phyloP scores from a whole-genome alignment of 1,284 basidiomycete species.

The Golubevia sp. region DNA sequence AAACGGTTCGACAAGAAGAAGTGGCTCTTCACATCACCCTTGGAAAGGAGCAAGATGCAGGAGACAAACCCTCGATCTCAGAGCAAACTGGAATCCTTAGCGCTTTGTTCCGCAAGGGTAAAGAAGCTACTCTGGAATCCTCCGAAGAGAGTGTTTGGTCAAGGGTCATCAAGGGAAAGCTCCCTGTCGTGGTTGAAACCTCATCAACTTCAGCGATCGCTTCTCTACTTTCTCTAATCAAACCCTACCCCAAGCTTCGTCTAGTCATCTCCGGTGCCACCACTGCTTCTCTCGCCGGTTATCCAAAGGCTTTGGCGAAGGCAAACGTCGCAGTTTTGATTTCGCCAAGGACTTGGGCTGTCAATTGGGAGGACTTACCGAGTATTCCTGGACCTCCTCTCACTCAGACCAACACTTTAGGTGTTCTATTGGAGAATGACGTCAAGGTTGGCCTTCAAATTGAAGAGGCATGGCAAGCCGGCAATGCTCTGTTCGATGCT shows the following conservation, averaged over 20 bases:
- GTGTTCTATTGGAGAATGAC: slow-evolving; percentile 25
- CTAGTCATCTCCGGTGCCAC: slow-evolving; percentile 36
- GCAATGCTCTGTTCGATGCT: slow-evolving; percentile 45
- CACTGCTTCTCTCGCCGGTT: slow-evolving; percentile 22
- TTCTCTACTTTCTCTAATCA: slow-evolving; percentile 21
- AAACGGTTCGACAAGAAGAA: slow-evolving; percentile 22
- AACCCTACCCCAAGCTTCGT: slow-evolving; percentile 18
- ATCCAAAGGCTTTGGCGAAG: slow-evolving; percentile 22
- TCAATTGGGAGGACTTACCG: slow-evolving; percentile 31
- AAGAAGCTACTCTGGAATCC: background rate
- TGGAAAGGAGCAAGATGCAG: slow-evolving; percentile 12
- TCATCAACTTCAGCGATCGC: slow-evolving; percentile 23
- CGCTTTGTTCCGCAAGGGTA: slow-evolving; percentile 12
- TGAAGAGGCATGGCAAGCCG: slow-evolving; percentile 44
- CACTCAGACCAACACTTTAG: slow-evolving; percentile 30
- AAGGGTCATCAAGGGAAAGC: slow-evolving; percentile 18
- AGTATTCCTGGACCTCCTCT: slow-evolving; percentile 35
- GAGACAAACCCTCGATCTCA: slow-evolving; percentile 10
- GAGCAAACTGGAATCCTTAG: slow-evolving; percentile 40
- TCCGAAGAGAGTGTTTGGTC: slow-evolving; percentile 17
- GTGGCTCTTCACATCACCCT: slow-evolving; percentile 41
- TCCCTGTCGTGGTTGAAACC: slow-evolving; percentile 43
- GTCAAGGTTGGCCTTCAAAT: slow-evolving; percentile 40
- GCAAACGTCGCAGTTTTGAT: slow-evolving; percentile 30
- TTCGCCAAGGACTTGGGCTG: slow-evolving; percentile 35